Base-by-base conservation (phyloP, 1,284 basidiomycete species). In the Trametes polyzona region DNA sequence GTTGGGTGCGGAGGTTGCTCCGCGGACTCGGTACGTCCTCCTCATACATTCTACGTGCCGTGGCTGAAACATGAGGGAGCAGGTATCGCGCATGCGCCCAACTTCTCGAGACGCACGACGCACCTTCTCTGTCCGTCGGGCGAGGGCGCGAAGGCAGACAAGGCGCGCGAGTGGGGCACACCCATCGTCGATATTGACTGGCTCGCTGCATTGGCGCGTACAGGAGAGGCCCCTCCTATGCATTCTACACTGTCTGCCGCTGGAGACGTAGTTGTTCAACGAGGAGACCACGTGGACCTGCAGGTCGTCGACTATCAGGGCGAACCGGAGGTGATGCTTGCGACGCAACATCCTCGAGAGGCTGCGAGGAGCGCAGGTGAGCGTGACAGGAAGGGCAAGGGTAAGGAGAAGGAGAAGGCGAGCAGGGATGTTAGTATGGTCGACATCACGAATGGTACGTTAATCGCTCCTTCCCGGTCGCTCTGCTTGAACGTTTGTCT, bases 41-140 rank as follows among this genome's bases (percentile, higher is more conserved):
- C 26, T 4, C 12, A 4, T 17, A 37, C 73, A 64, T 27, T 26
- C 48, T 27, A 3, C 1, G 35, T 10, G 19, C 1, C 11, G 11
- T 10, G n/a, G 17, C 16, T n/a, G 5, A 3, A 1, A 29, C 8
- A 16, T 12, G 8, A 21, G 11, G 48, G 16, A 41, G 40, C 53
- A 88, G 88, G 88, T 6, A 78, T 86, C 33, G 78, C 67, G 2
- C 74, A 84, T 5, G 78, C 83, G 6, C 74, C 79, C 0, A 78
- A 74, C 12, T 90, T 92, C 67, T 86, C 84, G 3, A 77, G 79
- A 14, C 77, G 76, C 6, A 79, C 84, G 0, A 92, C 90, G 0
- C 87, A 92, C 63, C 76, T 93, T 2, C 72, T 93, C 4, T 93
- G 91, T 69, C 88, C 89, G 0, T 80, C 83, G 6, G 81, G 78